These are phyloP conservation scores for Salicornia ramosissima DNA, from an alignment of 148 eudicot species.

Conservation along the genomic window DNA sequence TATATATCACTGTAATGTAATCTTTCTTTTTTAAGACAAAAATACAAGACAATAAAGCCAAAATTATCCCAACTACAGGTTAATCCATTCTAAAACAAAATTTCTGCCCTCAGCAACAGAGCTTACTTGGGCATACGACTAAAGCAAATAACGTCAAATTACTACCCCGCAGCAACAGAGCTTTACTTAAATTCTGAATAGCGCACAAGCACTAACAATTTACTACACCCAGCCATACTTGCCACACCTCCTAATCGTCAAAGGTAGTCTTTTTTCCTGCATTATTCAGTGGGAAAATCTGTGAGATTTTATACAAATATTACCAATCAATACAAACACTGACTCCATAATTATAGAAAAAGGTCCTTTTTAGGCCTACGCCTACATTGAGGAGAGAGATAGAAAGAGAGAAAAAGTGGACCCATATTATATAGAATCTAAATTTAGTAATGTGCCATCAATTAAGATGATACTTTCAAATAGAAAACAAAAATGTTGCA, in stretches of 20 bases:
- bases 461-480: too few relatives aligned
- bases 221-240: neutral
- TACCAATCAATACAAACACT: neutral
- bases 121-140: neutral
- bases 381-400: too few relatives aligned
- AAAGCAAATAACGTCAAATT: neutral
- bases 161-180: neutral
- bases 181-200: neutral
- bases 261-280: constrained; percentile 38
- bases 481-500: too few relatives aligned
- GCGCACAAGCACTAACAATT: neutral
- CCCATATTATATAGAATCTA: too few relatives aligned
- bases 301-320: neutral
- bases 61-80: neutral
- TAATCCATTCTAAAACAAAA: constrained; percentile 6
- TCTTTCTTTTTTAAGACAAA: too few relatives aligned
- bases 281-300: neutral
- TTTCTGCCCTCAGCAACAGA: neutral
- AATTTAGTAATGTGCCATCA: too few relatives aligned
- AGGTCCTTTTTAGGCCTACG: neutral
- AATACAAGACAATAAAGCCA: neutral
- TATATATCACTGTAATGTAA: too few relatives aligned
- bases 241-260: constrained; percentile 9
- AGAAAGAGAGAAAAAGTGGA: too few relatives aligned
- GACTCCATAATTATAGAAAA: neutral